Conservation (phyloP, 2,329 filamentous ascomycete species). For the Nemania abortiva region DNA sequence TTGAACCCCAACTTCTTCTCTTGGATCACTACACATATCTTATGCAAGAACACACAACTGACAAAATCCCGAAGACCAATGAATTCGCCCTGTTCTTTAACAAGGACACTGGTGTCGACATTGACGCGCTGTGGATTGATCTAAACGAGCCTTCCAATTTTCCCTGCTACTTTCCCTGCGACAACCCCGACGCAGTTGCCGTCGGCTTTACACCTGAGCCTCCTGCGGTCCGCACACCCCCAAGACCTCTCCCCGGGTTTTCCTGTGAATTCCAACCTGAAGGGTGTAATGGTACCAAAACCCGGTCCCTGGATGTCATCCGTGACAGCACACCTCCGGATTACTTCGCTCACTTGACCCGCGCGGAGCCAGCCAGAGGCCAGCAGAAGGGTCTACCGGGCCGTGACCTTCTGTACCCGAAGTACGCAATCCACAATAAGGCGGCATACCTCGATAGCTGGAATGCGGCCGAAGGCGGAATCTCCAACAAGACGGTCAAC, state of each 20-base stretch:
- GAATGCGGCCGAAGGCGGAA: constrained; percentile 59
- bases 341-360: constrained; percentile 40
- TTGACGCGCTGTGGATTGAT: constrained; percentile 84
- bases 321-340: constrained; percentile 49
- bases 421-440: constrained; percentile 74
- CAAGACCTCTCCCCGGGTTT: constrained; percentile 76
- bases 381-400: constrained; percentile 69
- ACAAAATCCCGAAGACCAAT: constrained; percentile 60
- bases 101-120: constrained; percentile 73
- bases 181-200: constrained; percentile 57
- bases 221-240: constrained; percentile 71
- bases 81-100: constrained; percentile 76
- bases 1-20: background rate
- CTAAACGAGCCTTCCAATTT: constrained; percentile 68
- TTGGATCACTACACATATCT: background rate
- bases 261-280: constrained; percentile 74
- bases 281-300: constrained; percentile 53
- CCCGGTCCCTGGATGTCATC: constrained; percentile 38
- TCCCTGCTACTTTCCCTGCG: constrained; percentile 67
- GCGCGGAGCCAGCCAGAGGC: constrained; percentile 48
- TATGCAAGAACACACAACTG: background rate
- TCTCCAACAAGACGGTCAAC: constrained; percentile 71
- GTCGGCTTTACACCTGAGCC: constrained; percentile 69
- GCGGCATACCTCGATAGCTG: constrained; percentile 59
- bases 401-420: constrained; percentile 72